Evolutionary conservation across 1,284 basidiomycete species (phyloP).

Genomic region (Cystobasidium pallidum): DNA sequence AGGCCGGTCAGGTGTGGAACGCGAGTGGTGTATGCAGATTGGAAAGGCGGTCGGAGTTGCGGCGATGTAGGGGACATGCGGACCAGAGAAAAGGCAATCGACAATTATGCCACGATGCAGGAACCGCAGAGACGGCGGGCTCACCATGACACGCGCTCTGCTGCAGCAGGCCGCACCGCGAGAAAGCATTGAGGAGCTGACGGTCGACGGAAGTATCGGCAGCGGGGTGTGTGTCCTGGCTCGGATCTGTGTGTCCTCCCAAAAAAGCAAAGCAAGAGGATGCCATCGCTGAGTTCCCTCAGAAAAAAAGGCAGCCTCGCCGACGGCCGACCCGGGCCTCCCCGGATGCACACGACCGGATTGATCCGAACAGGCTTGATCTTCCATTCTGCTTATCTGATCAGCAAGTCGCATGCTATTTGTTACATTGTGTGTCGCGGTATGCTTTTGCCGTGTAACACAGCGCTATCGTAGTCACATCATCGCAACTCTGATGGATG

Average conservation of each 20-base stretch:
- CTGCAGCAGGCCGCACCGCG: constrained; percentile 13
- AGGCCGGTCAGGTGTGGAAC: no score
- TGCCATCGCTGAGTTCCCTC: not conserved
- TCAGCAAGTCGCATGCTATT: not conserved
- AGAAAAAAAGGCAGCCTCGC: not conserved
- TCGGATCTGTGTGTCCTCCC: not conserved
- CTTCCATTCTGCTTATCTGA: not conserved
- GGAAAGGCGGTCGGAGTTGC: no score
- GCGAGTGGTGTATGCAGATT: no score
- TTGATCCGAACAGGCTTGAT: not conserved
- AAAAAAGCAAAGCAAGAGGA: constrained; percentile 4
- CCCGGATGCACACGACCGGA: not conserved
- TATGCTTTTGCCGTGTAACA: no score
- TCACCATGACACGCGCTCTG: constrained; percentile 7
- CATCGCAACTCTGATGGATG: not conserved
- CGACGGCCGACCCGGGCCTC: not conserved
- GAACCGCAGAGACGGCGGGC: not conserved
- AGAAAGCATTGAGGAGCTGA: no score
- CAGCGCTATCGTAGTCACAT: no score
- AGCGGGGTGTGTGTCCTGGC: not conserved
- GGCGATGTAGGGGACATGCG: not conserved
- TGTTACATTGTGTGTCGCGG: no score
- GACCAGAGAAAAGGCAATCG: constrained; percentile 21
- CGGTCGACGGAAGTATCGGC: not conserved
- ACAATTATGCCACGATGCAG: not conserved